Percentiles rank a stretch among this genome's conserved stretches.
These are phyloP conservation scores for Quercus lobata DNA, from an alignment of 331 rosid genomes.

Conservation along the genomic window DNA sequence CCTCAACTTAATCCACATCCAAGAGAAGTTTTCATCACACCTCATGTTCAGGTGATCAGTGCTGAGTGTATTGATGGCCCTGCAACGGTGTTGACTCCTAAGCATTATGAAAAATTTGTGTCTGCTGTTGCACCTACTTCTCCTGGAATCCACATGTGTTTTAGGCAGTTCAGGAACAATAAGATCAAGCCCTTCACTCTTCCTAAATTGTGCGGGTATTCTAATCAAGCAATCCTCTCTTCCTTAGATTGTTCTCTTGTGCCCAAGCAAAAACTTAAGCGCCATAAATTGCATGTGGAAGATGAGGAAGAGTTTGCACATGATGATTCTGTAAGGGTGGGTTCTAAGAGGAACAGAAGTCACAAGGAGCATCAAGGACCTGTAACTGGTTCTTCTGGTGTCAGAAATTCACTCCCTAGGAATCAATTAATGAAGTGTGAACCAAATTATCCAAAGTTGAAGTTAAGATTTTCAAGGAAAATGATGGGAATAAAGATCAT, in stretches of 20 bases:
- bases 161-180: conserved; percentile 57
- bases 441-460: conserved; percentile 53
- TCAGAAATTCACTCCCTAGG: conserved; percentile 17
- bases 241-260: conserved; percentile 30
- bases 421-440: conserved; percentile 28
- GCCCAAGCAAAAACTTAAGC: conserved; percentile 38
- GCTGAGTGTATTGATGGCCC: conserved; percentile 79
- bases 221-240: conserved; percentile 58
- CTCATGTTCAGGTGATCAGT: conserved; percentile 79
- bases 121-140: conserved; percentile 24
- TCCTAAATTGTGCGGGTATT: conserved; percentile 62
- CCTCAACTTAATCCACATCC: conserved; percentile 58
- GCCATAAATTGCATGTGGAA: conserved; percentile 22
- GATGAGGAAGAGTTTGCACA: conserved; percentile 41
- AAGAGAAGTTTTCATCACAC: conserved; percentile 78
- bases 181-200: conserved; percentile 66
- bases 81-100: conserved; percentile 73
- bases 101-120: conserved; percentile 61
- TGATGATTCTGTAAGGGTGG: conserved; percentile 36
- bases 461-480: conserved; percentile 50
- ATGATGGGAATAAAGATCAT: conserved; percentile 33
- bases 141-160: conserved; percentile 58
- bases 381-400: conserved; percentile 34
- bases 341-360: conserved; percentile 40
- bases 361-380: conserved; percentile 28